These are phyloP conservation scores for Wolfiporia cocos DNA, from an alignment of 1,284 basidiomycete species.

Conservation along the genomic window DNA sequence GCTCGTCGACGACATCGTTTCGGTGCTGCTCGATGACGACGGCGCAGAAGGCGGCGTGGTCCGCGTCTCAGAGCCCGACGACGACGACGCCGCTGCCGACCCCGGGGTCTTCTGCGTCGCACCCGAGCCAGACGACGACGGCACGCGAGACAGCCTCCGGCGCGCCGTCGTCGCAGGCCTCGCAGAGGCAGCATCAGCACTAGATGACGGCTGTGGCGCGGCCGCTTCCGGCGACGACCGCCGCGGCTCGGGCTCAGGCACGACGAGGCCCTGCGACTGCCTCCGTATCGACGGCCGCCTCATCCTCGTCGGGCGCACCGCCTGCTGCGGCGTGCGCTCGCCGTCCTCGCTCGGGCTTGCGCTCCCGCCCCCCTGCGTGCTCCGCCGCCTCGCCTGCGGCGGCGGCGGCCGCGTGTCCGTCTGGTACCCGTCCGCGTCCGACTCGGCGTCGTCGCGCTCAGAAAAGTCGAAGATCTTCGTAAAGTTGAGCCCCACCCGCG, in stretches of 20 bases:
- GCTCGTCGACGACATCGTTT: too few relatives aligned
- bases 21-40: conserved; percentile 4
- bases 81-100: not conserved
- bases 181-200: conserved; percentile 3
- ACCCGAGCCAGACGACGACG: conserved; percentile 4
- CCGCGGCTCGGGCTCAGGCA: not conserved
- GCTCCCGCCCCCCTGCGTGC: conserved; percentile 1
- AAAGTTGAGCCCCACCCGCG: conserved; percentile 64
- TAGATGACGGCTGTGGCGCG: not conserved
- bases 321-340: conserved; percentile 17
- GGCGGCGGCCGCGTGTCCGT: conserved; percentile 17
- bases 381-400: conserved; percentile 6
- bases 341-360: conserved; percentile 14
- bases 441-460: conserved; percentile 22
- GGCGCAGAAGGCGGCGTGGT: conserved; percentile 1
- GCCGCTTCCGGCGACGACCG: not conserved
- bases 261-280: conserved; percentile 8
- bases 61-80: not conserved
- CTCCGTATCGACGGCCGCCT: conserved; percentile 28
- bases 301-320: conserved; percentile 21
- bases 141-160: not conserved
- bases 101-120: conserved; percentile 1
- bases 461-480: conserved; percentile 66
- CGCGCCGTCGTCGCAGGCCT: not conserved
- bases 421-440: conserved; percentile 26